phyloP scores from a whole-genome alignment of 306 rosid species.

The Pterocarpus macrocarpus region DNA sequence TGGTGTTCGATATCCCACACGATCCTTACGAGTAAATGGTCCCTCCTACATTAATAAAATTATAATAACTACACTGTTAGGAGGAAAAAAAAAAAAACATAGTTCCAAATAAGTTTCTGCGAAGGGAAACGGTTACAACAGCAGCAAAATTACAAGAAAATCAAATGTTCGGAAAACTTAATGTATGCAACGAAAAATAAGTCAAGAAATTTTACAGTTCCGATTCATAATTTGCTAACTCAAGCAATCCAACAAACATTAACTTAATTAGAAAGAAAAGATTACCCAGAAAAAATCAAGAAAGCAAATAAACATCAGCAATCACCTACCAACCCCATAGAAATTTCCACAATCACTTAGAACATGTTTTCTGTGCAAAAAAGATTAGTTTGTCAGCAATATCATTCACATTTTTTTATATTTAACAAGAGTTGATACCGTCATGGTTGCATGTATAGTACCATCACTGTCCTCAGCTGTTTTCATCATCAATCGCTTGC shows the following conservation, averaged over 20 bases:
- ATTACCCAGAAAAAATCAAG: not conserved
- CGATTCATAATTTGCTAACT: constrained; percentile 13
- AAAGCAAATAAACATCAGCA: not conserved
- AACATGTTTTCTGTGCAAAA: no score
- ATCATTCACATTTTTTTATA: no score
- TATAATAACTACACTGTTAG: not conserved
- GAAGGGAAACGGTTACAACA: constrained; percentile 6
- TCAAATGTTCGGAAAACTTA: not conserved
- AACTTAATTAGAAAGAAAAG: not conserved
- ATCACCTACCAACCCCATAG: not conserved
- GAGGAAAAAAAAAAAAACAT: constrained; percentile 17
- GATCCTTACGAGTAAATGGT: constrained; percentile 74
- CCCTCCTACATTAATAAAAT: constrained; percentile 69
- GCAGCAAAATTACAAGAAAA: not conserved
- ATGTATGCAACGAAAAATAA: not conserved
- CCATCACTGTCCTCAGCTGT: no score
- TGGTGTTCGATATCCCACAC: constrained; percentile 60
- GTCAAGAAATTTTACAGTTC: not conserved
- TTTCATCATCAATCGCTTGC: no score
- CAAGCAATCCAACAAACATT: constrained; percentile 1
- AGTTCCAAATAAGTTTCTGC: not conserved
- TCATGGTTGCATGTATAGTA: no score
- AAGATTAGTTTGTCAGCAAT: no score
- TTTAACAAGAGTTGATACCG: no score
- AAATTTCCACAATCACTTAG: not conserved